A percentile compares a stretch with the other conserved stretches of the same genome.
Conservation (phyloP, 2,329 filamentous ascomycete genomes). For the Stagonosporopsis tanaceti region DNA sequence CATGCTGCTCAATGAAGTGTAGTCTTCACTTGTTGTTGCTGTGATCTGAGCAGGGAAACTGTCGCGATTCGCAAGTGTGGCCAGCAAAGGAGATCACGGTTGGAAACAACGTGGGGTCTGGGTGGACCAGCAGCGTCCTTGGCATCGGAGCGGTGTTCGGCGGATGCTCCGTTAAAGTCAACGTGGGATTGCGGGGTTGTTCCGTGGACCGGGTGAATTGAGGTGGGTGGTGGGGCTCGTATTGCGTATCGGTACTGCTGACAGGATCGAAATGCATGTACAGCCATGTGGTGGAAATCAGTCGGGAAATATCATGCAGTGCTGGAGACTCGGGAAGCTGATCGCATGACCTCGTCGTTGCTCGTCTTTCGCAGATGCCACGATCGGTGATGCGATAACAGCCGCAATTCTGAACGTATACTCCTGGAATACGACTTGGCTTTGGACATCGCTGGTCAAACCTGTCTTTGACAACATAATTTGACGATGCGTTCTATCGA, state of each 20-base stretch:
- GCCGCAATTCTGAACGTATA: neutral
- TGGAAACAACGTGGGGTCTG: conserved; percentile 16
- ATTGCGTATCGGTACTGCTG: conserved; percentile 10
- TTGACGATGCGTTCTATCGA: neutral
- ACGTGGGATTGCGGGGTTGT: conserved; percentile 18
- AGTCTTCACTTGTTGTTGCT: conserved; percentile 4
- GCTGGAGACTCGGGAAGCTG: neutral
- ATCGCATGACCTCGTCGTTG: conserved; percentile 1
- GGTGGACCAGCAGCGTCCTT: conserved; percentile 9
- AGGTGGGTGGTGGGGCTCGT: conserved; percentile 9
- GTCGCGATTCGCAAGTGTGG: neutral
- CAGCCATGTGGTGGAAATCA: neutral
- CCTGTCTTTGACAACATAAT: neutral
- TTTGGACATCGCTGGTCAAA: neutral
- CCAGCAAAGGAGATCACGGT: conserved; percentile 4
- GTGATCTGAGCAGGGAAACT: neutral
- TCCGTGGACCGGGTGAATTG: conserved; percentile 13
- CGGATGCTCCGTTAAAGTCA: conserved; percentile 6
- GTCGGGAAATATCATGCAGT: neutral
- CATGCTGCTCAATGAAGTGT: neutral
- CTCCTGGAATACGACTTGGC: no score
- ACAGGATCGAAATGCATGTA: conserved; percentile 1
- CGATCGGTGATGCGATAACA: neutral
- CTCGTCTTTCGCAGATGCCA: neutral
- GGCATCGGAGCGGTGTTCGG: conserved; percentile 16